Evolutionary conservation across 2,329 filamentous ascomycete species (phyloP), one percentile per base, ranked within the genome.

Genomic region (Hymenoscyphus fraxineus): DNA sequence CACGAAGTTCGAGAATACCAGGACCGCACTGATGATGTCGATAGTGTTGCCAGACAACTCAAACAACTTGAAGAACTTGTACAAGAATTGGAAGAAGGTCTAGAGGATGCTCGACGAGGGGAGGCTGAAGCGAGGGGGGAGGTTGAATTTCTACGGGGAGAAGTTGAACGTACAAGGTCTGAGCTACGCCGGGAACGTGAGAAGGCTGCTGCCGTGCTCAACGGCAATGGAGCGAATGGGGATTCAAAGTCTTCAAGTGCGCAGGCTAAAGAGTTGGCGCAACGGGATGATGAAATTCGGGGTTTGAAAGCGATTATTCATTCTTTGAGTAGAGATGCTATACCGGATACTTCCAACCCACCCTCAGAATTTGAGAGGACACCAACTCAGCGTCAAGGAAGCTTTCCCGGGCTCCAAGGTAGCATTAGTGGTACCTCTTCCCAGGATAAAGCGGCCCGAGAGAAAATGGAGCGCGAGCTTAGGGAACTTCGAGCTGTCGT

Each of bases 261-360:
- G 6, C 9, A 9, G 10, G 83, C 85, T 55, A 92, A 92, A 76
- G 93, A 97, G 68, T 78, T 98, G 38, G 93, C 96, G 75, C 91
- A 96, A 74, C 95, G 96, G 75, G 94, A 99, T 73, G 95, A 99
- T 72, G 95, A 99, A 80, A 98, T 99, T 73, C 86, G 94, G 67
- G 95, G 95, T 58, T 84, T 99, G 69, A 99, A 98, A 78, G 94
- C 95, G 55, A 98, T 99, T 74, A 98, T 99, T 66, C 94, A 98
- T 78, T 97, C 92, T 19, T 82, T 99, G 44, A 97, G 93, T 76
- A 85, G 92, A 66, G 92, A 92, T 70, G 85, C 88, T 12, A 69
- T 73, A n/a, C 73, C 74, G 54, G 74, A 76, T 60, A 66, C 65
- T 7, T 67, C 51, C 40, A 67, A 51, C 54, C 47, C 67, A 19